A percentile compares a stretch with the other conserved stretches of the same genome.
These are phyloP conservation scores for Geotrichum phurueaensis DNA, from an alignment of 1,139 yeast species.

Conservation along the genomic window DNA sequence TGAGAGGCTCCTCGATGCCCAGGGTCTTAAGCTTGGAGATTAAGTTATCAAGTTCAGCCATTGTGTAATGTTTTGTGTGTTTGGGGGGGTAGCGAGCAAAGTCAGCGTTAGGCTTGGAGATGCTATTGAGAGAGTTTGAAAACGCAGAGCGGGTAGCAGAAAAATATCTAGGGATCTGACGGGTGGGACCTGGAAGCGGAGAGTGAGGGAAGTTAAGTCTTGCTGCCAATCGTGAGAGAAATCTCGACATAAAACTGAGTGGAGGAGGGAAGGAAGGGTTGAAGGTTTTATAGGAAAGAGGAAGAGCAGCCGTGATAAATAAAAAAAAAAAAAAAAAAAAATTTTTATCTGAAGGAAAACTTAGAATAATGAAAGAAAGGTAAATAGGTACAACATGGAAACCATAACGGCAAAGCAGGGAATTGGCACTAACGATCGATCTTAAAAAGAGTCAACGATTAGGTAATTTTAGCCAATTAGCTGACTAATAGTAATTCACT, in stretches of 20 bases:
- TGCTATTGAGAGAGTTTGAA: background rate
- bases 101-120: background rate
- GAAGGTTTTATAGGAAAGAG: background rate
- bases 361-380: background rate
- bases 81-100: background rate
- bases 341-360: background rate
- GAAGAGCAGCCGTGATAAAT: background rate
- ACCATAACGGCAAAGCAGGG: background rate
- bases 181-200: background rate
- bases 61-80: conserved; percentile 14
- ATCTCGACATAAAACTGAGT: background rate
- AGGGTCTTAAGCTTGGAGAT: conserved; percentile 29
- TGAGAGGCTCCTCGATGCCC: conserved; percentile 29
- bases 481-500: background rate
- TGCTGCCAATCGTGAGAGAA: background rate
- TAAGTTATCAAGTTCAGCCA: conserved; percentile 30
- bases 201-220: background rate
- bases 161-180: background rate
- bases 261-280: background rate
- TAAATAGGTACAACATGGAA: background rate
- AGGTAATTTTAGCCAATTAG: background rate
- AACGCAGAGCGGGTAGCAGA: background rate
- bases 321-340: background rate
- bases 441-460: background rate
- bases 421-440: background rate